Percentiles rank a stretch among this genome's conserved stretches.
phyloP scores from a whole-genome alignment of 176 grass and related monocot species.

The Phoenix roebelenii region DNA sequence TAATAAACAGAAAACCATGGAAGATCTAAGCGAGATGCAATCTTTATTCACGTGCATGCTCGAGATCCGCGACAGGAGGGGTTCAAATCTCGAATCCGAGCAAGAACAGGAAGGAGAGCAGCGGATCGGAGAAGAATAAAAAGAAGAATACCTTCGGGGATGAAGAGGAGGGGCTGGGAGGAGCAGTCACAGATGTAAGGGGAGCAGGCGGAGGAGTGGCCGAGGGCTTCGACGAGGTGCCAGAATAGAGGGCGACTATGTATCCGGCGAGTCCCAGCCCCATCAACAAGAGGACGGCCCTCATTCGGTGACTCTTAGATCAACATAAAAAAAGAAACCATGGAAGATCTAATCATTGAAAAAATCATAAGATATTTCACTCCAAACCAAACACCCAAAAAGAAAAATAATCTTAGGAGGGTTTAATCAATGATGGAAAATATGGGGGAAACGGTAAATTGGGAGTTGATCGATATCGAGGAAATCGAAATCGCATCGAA shows the following conservation, averaged over 20 bases:
- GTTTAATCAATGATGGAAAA: too few species aligned
- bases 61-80: conserved; percentile 8
- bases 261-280: conserved; percentile 65
- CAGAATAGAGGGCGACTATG: conserved; percentile 95
- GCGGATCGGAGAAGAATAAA: background rate
- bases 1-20: background rate
- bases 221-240: conserved; percentile 65
- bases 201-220: conserved; percentile 31
- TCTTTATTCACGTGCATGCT: too few species aligned
- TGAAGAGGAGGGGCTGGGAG: conserved; percentile 50
- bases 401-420: too few species aligned
- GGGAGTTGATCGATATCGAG: too few species aligned
- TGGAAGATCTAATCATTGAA: too few species aligned
- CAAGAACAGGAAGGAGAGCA: background rate
- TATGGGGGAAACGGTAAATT: too few species aligned
- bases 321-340: too few species aligned
- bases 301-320: conserved; percentile 12
- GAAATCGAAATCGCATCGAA: too few species aligned
- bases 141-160: conserved; percentile 57
- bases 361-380: too few species aligned
- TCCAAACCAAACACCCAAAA: too few species aligned
- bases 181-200: conserved; percentile 77
- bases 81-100: conserved; percentile 23
- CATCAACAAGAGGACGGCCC: conserved; percentile 43
- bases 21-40: too few species aligned